phyloP scores from a whole-genome alignment of 768 basidiomycete species.

The Phlebiopsis gigantea region DNA sequence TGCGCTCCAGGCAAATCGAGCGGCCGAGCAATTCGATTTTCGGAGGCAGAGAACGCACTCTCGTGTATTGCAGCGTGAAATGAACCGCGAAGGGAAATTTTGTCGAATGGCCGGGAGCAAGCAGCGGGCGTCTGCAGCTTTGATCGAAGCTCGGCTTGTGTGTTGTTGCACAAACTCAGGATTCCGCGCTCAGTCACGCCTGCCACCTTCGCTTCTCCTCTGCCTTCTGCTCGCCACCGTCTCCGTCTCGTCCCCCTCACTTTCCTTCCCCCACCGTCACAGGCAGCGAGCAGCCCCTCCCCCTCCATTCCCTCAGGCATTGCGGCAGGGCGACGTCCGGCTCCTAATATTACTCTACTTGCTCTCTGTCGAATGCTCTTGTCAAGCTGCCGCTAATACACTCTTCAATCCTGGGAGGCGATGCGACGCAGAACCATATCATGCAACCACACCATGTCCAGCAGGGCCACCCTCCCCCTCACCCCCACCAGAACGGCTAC shows the following conservation, averaged over 20 bases:
- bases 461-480: constrained; percentile 34
- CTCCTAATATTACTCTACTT: constrained; percentile 21
- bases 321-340: not conserved
- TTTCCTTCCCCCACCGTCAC: constrained; percentile 5
- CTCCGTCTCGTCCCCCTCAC: constrained; percentile 3
- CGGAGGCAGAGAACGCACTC: not conserved
- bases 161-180: constrained; percentile 16
- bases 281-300: constrained; percentile 7
- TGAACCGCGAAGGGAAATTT: not conserved
- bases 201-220: constrained; percentile 8
- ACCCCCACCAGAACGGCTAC: constrained; percentile 29
- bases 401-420: constrained; percentile 33
- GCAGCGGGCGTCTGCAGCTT: constrained; percentile 5
- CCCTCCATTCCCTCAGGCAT: not conserved
- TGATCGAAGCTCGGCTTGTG: constrained; percentile 6
- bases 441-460: constrained; percentile 52
- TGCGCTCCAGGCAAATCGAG: too few species aligned
- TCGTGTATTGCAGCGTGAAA: not conserved
- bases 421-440: constrained; percentile 48
- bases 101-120: constrained; percentile 7
- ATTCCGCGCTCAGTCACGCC: constrained; percentile 15
- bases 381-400: constrained; percentile 24
- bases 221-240: constrained; percentile 6
- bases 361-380: constrained; percentile 19
- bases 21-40: not conserved